phyloP scores from a whole-genome alignment of 2,329 filamentous ascomycete genomes.

The Cercospora berteroae region DNA sequence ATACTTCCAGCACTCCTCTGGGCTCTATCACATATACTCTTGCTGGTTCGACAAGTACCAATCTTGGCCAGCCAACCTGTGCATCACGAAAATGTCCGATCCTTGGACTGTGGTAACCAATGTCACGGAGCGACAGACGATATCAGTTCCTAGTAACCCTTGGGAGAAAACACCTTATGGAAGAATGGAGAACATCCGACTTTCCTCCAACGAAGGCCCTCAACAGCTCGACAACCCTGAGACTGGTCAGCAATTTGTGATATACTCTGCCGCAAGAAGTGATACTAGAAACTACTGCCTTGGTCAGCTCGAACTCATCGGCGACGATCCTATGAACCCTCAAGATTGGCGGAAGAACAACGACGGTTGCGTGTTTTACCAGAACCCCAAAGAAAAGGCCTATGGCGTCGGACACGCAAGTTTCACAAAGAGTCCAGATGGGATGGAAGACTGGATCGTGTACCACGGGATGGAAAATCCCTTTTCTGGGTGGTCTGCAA shows the following conservation, averaged over 20 bases:
- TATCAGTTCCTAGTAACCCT: slow-evolving; percentile 48
- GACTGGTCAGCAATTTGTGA: slow-evolving; percentile 50
- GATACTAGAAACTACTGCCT: slow-evolving; percentile 56
- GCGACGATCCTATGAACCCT: slow-evolving; percentile 51
- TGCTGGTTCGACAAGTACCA: slow-evolving; percentile 47
- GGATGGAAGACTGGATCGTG: slow-evolving; percentile 52
- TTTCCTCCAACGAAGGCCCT: slow-evolving; percentile 52
- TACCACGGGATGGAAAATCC: slow-evolving; percentile 54
- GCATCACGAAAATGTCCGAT: slow-evolving; percentile 51
- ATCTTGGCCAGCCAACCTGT: slow-evolving; percentile 54
- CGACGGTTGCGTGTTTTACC: slow-evolving; percentile 50
- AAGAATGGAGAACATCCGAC: slow-evolving; percentile 46
- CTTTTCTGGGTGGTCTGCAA: slow-evolving; percentile 47
- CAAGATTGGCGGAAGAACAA: slow-evolving; percentile 50
- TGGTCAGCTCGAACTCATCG: slow-evolving; percentile 51
- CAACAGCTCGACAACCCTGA: slow-evolving; percentile 50
- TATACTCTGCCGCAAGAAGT: slow-evolving; percentile 51
- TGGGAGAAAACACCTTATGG: slow-evolving; percentile 55
- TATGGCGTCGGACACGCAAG: slow-evolving; percentile 54
- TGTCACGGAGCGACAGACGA: slow-evolving; percentile 48
- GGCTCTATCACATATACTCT: slow-evolving; percentile 44
- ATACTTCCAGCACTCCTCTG: slow-evolving; percentile 48
- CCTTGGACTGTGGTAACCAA: slow-evolving; percentile 50
- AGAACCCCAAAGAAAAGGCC: slow-evolving; percentile 46
- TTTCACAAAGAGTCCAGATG: slow-evolving; percentile 51